Conservation (phyloP, 192 early-diverging fungal species). For the Fimicolochytrium jonesii region DNA sequence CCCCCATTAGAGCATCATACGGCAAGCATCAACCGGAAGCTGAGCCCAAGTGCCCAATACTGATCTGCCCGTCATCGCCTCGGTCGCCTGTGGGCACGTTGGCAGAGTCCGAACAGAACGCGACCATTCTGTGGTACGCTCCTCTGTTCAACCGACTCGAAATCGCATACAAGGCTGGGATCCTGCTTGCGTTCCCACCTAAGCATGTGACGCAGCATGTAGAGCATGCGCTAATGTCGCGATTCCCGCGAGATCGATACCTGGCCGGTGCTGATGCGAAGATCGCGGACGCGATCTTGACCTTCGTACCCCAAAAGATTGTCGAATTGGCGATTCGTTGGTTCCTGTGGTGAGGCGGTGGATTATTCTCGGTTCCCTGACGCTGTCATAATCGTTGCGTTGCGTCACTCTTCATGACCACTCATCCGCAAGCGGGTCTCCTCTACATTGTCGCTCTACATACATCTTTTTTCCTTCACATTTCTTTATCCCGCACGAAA, state of each 20-base stretch:
- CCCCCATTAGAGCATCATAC: no score
- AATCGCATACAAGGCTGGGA: neutral
- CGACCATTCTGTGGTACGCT: neutral
- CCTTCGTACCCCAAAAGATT: constrained; percentile 5
- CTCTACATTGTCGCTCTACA: no score
- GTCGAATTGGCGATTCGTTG: constrained; percentile 1
- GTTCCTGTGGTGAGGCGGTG: constrained; percentile 24
- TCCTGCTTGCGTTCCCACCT: constrained; percentile 11
- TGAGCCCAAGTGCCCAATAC: neutral
- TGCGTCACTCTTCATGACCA: no score
- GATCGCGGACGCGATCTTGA: neutral
- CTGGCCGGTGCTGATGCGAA: constrained; percentile 15
- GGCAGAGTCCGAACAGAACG: no score
- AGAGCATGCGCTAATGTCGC: constrained; percentile 14
- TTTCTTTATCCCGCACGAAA: no score
- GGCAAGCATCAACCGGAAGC: neutral
- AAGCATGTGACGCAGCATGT: constrained; percentile 22
- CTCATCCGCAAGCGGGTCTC: no score
- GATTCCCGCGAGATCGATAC: constrained; percentile 12
- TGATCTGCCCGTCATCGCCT: neutral
- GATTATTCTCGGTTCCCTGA: no score
- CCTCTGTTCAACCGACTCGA: constrained; percentile 9
- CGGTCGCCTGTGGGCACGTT: no score
- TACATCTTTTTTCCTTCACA: no score
- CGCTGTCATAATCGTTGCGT: no score